A percentile compares a stretch with the other conserved stretches of the same genome.
Evolutionary conservation across 2,329 filamentous ascomycete genomes (phyloP).

Genomic region (Pezicula neosporulosa): DNA sequence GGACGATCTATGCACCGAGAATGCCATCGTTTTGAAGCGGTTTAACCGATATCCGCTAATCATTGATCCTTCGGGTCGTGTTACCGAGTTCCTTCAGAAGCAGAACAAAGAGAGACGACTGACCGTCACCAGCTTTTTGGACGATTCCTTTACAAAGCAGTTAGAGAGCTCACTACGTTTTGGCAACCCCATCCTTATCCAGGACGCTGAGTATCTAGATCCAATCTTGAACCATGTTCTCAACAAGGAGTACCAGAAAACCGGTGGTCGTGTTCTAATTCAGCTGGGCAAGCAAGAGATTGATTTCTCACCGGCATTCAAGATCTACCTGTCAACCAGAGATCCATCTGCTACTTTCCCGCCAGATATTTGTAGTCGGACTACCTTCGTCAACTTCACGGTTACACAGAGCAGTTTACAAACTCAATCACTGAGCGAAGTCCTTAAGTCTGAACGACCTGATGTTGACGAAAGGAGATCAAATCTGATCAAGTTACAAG

Average conservation of each 20-base stretch:
- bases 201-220: conserved; percentile 95
- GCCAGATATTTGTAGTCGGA: conserved; percentile 95
- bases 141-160: conserved; percentile 97
- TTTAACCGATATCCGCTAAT: conserved; percentile 99
- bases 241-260: conserved; percentile 99
- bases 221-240: conserved; percentile 97
- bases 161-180: conserved; percentile 95
- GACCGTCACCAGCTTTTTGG: conserved; percentile 95
- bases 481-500: conserved; percentile 97
- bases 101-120: conserved; percentile 91
- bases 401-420: conserved; percentile 98
- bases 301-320: conserved; percentile 96
- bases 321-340: conserved; percentile 88
- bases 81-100: conserved; percentile 91
- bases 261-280: conserved; percentile 94
- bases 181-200: conserved; percentile 96
- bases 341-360: conserved; percentile 95
- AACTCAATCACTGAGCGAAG: conserved; percentile 95
- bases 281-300: conserved; percentile 99
- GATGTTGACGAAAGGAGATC: conserved; percentile 95
- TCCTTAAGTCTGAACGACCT: conserved; percentile 93
- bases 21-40: conserved; percentile 93
- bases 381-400: conserved; percentile 99
- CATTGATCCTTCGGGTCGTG: conserved; percentile 93
- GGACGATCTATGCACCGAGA: conserved; percentile 97